Percentiles rank a stretch among this genome's conserved stretches.
phyloP scores from a whole-genome alignment of 177 flowering plant genomes.

The Telopea speciosissima region DNA sequence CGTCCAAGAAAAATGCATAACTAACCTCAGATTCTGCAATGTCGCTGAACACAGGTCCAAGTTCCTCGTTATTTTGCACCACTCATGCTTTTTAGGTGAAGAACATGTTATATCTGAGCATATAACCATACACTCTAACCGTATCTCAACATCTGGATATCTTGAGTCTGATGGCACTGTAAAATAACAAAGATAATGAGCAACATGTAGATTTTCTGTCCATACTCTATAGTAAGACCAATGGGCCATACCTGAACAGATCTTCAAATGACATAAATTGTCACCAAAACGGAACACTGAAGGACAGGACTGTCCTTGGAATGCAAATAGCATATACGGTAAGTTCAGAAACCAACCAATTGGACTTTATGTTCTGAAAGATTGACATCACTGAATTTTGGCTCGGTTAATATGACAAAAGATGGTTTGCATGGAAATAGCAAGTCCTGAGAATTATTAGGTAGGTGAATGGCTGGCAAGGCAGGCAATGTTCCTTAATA shows the following conservation, averaged over 20 bases:
- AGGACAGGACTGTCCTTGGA: background rate
- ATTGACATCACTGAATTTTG: too few relatives aligned
- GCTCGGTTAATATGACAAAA: too few relatives aligned
- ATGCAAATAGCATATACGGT: background rate
- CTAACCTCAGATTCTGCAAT: conserved; percentile 54
- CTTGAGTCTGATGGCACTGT: conserved; percentile 59
- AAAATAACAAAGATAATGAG: background rate
- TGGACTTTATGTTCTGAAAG: too few relatives aligned
- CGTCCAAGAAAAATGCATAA: background rate
- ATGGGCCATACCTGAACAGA: background rate
- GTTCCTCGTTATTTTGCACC: conserved; percentile 72
- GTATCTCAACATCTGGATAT: conserved; percentile 50
- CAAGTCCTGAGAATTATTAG: too few relatives aligned
- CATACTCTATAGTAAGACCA: background rate
- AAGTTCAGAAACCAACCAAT: too few relatives aligned
- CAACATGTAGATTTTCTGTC: background rate
- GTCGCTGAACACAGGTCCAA: conserved; percentile 45
- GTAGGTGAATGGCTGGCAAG: too few relatives aligned
- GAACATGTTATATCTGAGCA: conserved; percentile 37
- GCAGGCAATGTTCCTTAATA: too few relatives aligned
- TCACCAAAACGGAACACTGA: background rate
- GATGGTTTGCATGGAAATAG: too few relatives aligned
- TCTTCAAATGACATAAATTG: background rate
- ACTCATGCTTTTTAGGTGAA: conserved; percentile 40
- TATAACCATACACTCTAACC: conserved; percentile 39